Conservation (phyloP, 2,329 filamentous ascomycete genomes). For the Exophiala lecanii-corni region DNA sequence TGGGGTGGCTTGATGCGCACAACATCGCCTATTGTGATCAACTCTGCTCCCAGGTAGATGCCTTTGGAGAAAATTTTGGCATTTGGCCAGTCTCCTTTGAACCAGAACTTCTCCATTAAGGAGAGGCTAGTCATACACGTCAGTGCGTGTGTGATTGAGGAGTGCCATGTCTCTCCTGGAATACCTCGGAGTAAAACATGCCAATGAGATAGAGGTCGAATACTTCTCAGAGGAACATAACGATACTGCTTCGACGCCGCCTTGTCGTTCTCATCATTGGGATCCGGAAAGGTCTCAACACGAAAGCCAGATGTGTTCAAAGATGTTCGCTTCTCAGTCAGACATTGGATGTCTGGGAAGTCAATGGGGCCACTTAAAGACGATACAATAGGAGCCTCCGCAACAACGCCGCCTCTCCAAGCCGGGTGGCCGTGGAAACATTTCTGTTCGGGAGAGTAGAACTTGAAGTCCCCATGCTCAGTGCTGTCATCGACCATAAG, state of each 20-base stretch:
- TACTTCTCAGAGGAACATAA: slow-evolving; percentile 51
- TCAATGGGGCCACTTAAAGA: slow-evolving; percentile 27
- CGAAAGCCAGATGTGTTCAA: slow-evolving; percentile 53
- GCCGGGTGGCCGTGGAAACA: slow-evolving; percentile 36
- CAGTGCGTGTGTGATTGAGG: slow-evolving; percentile 52
- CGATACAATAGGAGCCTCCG: slow-evolving; percentile 45
- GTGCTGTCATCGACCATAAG: slow-evolving; percentile 34
- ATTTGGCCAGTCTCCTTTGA: slow-evolving; percentile 52
- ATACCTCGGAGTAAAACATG: slow-evolving; percentile 44
- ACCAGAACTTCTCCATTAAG: slow-evolving; percentile 48
- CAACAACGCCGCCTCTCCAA: slow-evolving; percentile 56
- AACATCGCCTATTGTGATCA: slow-evolving; percentile 50
- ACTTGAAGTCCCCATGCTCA: slow-evolving; percentile 26
- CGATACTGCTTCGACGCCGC: slow-evolving; percentile 49
- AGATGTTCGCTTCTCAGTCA: slow-evolving; percentile 36
- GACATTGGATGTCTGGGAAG: slow-evolving; percentile 44
- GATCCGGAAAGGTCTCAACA: slow-evolving; percentile 53
- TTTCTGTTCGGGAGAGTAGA: slow-evolving; percentile 32
- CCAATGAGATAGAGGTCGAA: slow-evolving; percentile 54
- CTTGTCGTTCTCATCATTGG: slow-evolving; percentile 46
- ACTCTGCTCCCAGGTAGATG: slow-evolving; percentile 54
- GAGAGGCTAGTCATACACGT: slow-evolving; percentile 51
- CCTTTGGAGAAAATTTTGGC: slow-evolving; percentile 50
- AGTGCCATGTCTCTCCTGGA: slow-evolving; percentile 43
- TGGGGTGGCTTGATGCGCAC: slow-evolving; percentile 46